Conservation (phyloP, 441 rosid genomes). For the Rhodomyrtus psidioides region DNA sequence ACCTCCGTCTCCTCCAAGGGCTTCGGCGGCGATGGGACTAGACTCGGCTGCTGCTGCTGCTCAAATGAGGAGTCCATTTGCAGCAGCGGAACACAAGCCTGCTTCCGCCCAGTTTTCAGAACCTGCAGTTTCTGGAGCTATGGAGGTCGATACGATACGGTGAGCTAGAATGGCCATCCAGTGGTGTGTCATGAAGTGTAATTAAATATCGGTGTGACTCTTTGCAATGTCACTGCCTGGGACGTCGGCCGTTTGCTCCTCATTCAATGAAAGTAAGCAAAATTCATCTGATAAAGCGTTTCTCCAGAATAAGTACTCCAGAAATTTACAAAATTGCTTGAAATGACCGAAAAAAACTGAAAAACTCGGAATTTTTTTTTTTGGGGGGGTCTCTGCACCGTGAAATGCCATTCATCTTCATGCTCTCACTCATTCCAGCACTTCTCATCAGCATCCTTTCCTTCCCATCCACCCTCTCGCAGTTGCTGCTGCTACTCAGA, state of each 20-base stretch:
- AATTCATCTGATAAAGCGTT: not conserved
- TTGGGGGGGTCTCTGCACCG: not conserved
- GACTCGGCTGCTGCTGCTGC: conserved; percentile 31
- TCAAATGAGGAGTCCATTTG: conserved; percentile 48
- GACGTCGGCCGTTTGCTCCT: not conserved
- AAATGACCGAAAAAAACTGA: not conserved
- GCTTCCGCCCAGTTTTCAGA: conserved; percentile 20
- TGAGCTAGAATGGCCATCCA: conserved; percentile 12
- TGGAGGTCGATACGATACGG: conserved; percentile 33
- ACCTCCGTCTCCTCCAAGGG: conserved; percentile 82
- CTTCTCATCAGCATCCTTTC: conserved; percentile 42
- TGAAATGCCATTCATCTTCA: not conserved
- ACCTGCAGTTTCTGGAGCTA: conserved; percentile 20
- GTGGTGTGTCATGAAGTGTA: not conserved
- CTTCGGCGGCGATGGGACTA: conserved; percentile 71
- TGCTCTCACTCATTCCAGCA: conserved; percentile 53
- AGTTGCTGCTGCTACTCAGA: conserved; percentile 17
- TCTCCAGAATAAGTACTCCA: not conserved
- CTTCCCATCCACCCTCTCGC: conserved; percentile 11
- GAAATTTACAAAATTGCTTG: not conserved
- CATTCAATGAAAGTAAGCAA: not conserved
- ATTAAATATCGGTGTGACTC: not conserved
- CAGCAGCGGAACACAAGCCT: conserved; percentile 38
- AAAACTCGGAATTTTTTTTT: fast-evolving
- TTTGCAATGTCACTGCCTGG: not conserved